phyloP scores from a whole-genome alignment of 176 grass and related monocot species.

The Phragmites australis region DNA sequence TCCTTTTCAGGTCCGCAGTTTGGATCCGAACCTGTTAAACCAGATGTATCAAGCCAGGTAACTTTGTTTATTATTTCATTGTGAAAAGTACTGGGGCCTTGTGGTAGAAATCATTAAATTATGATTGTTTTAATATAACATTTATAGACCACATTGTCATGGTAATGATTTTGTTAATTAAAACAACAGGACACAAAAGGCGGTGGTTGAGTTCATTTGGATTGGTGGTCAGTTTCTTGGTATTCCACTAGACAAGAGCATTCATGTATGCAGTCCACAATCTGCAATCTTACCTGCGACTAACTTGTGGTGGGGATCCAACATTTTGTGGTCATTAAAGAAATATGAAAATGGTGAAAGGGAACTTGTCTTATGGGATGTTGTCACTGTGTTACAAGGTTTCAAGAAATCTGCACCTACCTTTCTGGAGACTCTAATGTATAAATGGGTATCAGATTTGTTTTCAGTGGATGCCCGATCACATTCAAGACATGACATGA shows the following conservation, averaged over 20 bases:
- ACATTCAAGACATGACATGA: conserved; percentile 21
- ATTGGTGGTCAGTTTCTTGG: conserved; percentile 69
- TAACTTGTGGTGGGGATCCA: conserved; percentile 60
- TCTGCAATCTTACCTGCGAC: conserved; percentile 37
- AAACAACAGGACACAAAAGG: conserved; percentile 74
- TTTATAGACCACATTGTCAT: conserved; percentile 1
- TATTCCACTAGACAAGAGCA: conserved; percentile 54
- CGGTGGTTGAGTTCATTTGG: conserved; percentile 81
- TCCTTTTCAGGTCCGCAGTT: conserved; percentile 62
- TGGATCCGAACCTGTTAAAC: conserved; percentile 69
- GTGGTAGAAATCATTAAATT: neutral
- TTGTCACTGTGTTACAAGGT: conserved; percentile 50
- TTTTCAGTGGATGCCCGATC: conserved; percentile 46
- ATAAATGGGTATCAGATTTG: conserved; percentile 61
- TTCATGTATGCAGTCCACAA: conserved; percentile 10
- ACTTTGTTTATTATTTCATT: conserved; percentile 27
- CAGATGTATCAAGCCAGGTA: conserved; percentile 98
- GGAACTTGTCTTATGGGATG: conserved; percentile 65
- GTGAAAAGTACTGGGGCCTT: neutral
- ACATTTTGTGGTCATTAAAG: conserved; percentile 63
- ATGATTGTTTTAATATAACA: conserved; percentile 5
- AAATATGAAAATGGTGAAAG: conserved; percentile 64
- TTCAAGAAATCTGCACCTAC: conserved; percentile 52
- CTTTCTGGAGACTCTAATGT: conserved; percentile 55
- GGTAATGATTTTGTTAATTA: conserved; percentile 15